Evolutionary conservation across 2,329 filamentous ascomycete genomes (phyloP).

Genomic region (Coniochaeta ligniaria): DNA sequence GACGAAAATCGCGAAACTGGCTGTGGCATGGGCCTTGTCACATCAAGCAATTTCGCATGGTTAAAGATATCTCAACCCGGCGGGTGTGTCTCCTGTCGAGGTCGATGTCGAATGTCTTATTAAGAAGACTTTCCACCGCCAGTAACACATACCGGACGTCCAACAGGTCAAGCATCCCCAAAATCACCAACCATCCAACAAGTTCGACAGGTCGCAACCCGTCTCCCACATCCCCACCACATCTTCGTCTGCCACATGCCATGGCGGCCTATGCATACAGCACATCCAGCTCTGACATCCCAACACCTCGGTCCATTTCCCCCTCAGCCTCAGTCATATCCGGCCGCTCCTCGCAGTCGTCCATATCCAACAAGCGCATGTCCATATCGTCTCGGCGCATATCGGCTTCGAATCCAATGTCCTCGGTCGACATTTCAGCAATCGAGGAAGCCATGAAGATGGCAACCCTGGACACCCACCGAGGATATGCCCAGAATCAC

Average conservation of each 20-base stretch:
- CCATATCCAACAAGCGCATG: slow-evolving; percentile 43
- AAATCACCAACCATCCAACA: neutral
- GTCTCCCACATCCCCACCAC: neutral
- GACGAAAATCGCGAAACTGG: slow-evolving; percentile 1
- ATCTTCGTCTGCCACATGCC: slow-evolving; percentile 13
- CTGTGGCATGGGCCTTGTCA: slow-evolving; percentile 1
- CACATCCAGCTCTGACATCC: slow-evolving; percentile 39
- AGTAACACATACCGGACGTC: neutral
- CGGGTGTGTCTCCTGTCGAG: neutral
- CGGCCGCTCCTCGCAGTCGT: slow-evolving; percentile 40
- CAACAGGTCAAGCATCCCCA: neutral
- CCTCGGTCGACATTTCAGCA: slow-evolving; percentile 46
- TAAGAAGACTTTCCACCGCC: neutral
- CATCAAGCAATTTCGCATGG: neutral
- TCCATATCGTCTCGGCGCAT: slow-evolving; percentile 43
- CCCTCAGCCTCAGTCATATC: slow-evolving; percentile 40
- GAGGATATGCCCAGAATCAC: slow-evolving; percentile 51
- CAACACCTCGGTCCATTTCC: slow-evolving; percentile 47
- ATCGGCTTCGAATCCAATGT: slow-evolving; percentile 47
- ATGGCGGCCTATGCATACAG: slow-evolving; percentile 40
- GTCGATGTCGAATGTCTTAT: slow-evolving; percentile 1
- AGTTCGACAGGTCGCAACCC: neutral
- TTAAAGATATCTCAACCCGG: neutral
- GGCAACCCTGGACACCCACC: slow-evolving; percentile 51
- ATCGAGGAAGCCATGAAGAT: slow-evolving; percentile 55